A percentile compares a stretch with the other conserved stretches of the same genome.
Conservation (phyloP, 2,329 filamentous ascomycete species). For the Pseudogymnoascus sp. region DNA sequence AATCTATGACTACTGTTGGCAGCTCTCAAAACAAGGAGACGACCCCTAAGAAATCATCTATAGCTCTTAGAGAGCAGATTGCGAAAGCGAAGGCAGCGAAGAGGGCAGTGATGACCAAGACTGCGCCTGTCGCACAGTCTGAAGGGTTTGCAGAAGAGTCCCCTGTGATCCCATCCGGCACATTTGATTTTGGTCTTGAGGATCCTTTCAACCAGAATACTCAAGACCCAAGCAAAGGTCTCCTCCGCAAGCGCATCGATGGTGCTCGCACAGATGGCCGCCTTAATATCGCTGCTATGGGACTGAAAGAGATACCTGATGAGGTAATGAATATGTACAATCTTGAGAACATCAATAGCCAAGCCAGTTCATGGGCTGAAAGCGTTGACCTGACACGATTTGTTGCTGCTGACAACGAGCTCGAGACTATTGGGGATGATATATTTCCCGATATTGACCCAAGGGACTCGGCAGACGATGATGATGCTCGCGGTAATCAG, state of each 20-base stretch:
- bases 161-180: constrained; percentile 40
- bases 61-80: constrained; percentile 79
- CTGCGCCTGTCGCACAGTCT: constrained; percentile 21
- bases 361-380: constrained; percentile 75
- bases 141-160: constrained; percentile 24
- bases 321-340: constrained; percentile 91
- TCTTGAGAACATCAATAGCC: constrained; percentile 55
- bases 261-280: constrained; percentile 68
- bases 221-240: constrained; percentile 52
- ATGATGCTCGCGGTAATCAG: constrained; percentile 61
- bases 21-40: constrained; percentile 6
- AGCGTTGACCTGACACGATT: constrained; percentile 79
- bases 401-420: constrained; percentile 81
- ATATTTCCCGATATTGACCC: constrained; percentile 69
- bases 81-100: constrained; percentile 84
- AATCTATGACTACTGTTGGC: constrained; percentile 16
- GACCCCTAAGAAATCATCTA: constrained; percentile 60
- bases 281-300: constrained; percentile 81
- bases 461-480: constrained; percentile 51
- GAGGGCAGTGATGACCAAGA: constrained; percentile 40
- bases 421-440: constrained; percentile 63
- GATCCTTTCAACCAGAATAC: constrained; percentile 66
- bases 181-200: constrained; percentile 50
- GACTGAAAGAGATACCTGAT: constrained; percentile 67
- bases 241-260: constrained; percentile 65